A percentile compares a stretch with the other conserved stretches of the same genome.
Conservation (phyloP, 352 stramenopile genomes). For the Elongisporangium prolatum region DNA sequence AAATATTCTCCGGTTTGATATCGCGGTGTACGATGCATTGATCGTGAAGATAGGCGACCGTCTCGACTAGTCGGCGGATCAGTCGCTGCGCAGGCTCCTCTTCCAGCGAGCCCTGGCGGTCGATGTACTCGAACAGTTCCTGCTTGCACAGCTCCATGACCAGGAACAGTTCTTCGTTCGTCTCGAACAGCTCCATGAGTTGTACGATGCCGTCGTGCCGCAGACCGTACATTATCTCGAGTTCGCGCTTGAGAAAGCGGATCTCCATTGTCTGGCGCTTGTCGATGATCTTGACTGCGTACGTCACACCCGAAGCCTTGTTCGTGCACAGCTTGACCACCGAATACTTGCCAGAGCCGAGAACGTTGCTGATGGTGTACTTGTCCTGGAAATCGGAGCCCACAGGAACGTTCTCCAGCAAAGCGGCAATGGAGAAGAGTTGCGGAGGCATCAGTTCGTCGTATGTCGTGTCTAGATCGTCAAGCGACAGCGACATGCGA, state of each 20-base stretch:
- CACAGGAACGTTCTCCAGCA: constrained; percentile 66
- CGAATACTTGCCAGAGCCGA: constrained; percentile 77
- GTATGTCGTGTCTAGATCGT: constrained; percentile 42
- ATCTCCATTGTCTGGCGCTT: constrained; percentile 79
- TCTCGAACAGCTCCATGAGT: constrained; percentile 76
- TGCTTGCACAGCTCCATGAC: constrained; percentile 80
- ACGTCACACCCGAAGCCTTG: constrained; percentile 21
- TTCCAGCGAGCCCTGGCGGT: constrained; percentile 61
- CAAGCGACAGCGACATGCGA: constrained; percentile 53
- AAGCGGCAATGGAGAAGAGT: constrained; percentile 58
- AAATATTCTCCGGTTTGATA: constrained; percentile 85
- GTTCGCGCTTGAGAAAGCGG: constrained; percentile 79
- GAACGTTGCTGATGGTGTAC: constrained; percentile 45
- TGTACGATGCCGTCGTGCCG: constrained; percentile 73
- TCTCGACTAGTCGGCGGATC: constrained; percentile 67
- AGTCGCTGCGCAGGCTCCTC: constrained; percentile 64
- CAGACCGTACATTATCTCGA: constrained; percentile 83
- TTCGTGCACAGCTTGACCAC: constrained; percentile 66
- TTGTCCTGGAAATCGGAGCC: constrained; percentile 46
- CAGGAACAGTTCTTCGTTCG: constrained; percentile 65
- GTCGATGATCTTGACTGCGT: constrained; percentile 82
- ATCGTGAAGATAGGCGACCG: constrained; percentile 81
- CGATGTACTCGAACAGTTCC: constrained; percentile 82
- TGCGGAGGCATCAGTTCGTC: constrained; percentile 37
- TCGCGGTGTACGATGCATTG: constrained; percentile 83